Base-by-base conservation (phyloP, 225 moss, liverwort and hornwort species). In the Takakia lepidozioides region DNA sequence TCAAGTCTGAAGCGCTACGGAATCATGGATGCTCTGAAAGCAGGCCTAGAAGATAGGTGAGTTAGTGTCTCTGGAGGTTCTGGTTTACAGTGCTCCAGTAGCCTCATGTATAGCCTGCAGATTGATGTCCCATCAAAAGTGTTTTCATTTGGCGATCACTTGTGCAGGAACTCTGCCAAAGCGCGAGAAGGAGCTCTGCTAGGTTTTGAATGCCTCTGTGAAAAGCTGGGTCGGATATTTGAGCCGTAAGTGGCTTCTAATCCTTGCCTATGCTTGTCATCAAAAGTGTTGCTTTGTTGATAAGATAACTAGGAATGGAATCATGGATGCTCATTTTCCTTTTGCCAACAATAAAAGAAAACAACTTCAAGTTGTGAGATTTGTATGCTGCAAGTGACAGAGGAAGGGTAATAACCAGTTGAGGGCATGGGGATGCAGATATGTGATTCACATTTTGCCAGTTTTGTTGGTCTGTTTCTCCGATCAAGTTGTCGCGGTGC, bases 401-500 rank as follows among this genome's bases (percentile, higher is more conserved):
- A 36, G 35, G 9, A 14, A 36, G 9, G 9, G 35, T 36, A 36
- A 36, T n/a, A n/a, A n/a, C n/a, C n/a, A n/a, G n/a, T n/a, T n/a
- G n/a, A n/a, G n/a, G n/a, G n/a, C n/a, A n/a, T n/a, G n/a, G n/a
- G 26, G 28, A 56, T 61, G 78, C 86, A 93, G 93, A 43, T 93
- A 99, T 74, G 82, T 99, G 38, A 99, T 99, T 62, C 75, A 85
- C 64, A 87, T 99, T 41, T 59, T 99, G 69, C 98, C 98, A 49
- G 78, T 91, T 20, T 69, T 99, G 40, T 65, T 99, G 70, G 76
- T 87, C 55, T 91, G 98, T 82, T 99, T 99, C 63, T 99, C 98
- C 61, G 98, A 99, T 75, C 98, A 74, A 74, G 98, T 99, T 57
- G 70, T 91, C 50, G 98, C 98, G 59, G 98, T 99, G 34, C 87